A percentile compares a stretch with the other conserved stretches of the same genome.
These are phyloP conservation scores for Aspergillus sp. DNA, from an alignment of 2,329 filamentous ascomycete genomes.

Conservation along the genomic window DNA sequence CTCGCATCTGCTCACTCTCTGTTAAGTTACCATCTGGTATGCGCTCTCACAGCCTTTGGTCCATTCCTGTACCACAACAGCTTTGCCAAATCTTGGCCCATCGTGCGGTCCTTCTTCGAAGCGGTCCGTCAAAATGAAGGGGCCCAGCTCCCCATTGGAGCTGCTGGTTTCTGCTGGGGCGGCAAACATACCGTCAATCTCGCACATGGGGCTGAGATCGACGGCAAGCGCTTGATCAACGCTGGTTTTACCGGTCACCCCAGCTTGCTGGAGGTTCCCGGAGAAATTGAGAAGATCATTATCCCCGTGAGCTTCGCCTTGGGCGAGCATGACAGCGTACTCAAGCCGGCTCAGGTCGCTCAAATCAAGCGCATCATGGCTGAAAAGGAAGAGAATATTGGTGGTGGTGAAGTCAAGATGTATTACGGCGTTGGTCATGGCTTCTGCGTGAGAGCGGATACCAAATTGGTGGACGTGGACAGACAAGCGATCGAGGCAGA, in stretches of 20 bases:
- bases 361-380: constrained; percentile 23
- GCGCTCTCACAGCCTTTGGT: constrained; percentile 9
- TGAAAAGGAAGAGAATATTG: constrained; percentile 5
- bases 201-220: constrained; percentile 33
- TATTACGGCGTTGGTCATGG: constrained; percentile 27
- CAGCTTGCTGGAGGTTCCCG: constrained; percentile 47
- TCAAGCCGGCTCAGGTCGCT: constrained; percentile 18
- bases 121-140: constrained; percentile 32
- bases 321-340: constrained; percentile 19
- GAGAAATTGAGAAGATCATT: constrained; percentile 41
- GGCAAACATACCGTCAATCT: constrained; percentile 56
- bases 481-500: constrained; percentile 26
- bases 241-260: constrained; percentile 56
- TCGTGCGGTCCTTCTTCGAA: constrained; percentile 39
- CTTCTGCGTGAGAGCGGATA: constrained; percentile 28
- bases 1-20: neutral
- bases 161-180: constrained; percentile 64
- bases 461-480: constrained; percentile 17
- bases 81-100: constrained; percentile 27
- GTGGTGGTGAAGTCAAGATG: constrained; percentile 22
- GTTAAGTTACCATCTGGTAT: constrained; percentile 16
- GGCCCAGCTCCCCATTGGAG: constrained; percentile 47
- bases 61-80: constrained; percentile 28
- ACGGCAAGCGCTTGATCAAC: constrained; percentile 45
- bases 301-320: constrained; percentile 24